Evolutionary conservation across 2,329 filamentous ascomycete species (phyloP), one percentile per base, ranked within the genome.

Genomic region (Fusarium brevicatenulatum): DNA sequence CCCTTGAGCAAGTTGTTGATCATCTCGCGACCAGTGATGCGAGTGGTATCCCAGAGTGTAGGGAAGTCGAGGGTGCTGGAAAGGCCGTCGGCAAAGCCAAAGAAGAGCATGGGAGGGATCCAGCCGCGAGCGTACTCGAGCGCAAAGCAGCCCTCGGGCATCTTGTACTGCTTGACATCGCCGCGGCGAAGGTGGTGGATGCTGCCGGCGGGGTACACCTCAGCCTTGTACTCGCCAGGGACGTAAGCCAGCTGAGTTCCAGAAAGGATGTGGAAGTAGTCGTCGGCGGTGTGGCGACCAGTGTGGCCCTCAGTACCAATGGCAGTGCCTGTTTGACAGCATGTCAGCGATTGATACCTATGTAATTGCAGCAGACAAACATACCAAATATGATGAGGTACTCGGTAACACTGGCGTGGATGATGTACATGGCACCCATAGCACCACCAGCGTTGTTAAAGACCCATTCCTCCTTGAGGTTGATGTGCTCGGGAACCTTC

Each of bases 31-130:
- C 85, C 94, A 3, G 94, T 97, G 68, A 95, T 87, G 72, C 84
- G 86, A 39, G 89, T 89, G n/a, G 93, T 97, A 77, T 88, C 88
- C 92, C 92, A 96, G 78, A 97, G 82, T 4, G 94, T 97, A n/a
- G 89, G 90, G 80, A 97, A 89, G 82, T 97, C 95, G 74, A 97
- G 85, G 9, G 94, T 97, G 82, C 91, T 95, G 61, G 87, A 90
- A 66, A 97, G 87, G 52, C 89, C 91, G 82, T 97, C 95, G 71
- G 94, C 93, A 81, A 92, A 95, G 68, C 95, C 95, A 82, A 97
- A 97, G 82, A 93, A 92, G 57, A 97, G 86, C 95, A 97, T 97
- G 65, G 93, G 93, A 52, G 95, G 95, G 82, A 97, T 97, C 93
- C 94, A 97, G 72, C 95, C 94, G 75, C 92, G 87, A 52, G 93